Base-by-base conservation (phyloP, 257 asterid genomes). In the Asclepias syriaca region DNA sequence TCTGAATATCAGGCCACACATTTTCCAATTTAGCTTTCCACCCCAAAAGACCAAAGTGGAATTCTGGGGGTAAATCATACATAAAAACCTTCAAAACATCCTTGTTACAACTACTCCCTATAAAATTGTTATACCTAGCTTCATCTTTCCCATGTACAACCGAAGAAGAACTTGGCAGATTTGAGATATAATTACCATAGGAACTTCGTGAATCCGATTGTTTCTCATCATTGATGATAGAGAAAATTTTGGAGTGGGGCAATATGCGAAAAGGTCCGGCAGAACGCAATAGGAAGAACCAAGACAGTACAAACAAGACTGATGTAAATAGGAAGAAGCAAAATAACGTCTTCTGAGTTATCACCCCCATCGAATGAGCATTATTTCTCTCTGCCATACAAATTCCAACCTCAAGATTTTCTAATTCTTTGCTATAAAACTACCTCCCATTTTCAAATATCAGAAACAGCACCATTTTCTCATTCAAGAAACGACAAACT, bases 11-110 rank as follows among this genome's bases (percentile, higher is more conserved):
- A 19, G 98, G 98, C 98, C 98, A 94, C 1, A 91, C 84, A 66
- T 76, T 73, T 37, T 79, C 75, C 53, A 84, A 87, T 27, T 74
- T 51, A 18, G 84, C 75, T 63, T 91, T 86, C 98, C 97, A 87
- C 2, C 88, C 96, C 77, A 89, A 69, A 5, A 94, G 77, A 34
- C 66, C 77, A 77, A 91, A 94, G 75, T 91, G 99, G 76, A 91
- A 94, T 49, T 89, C 93, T 0, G 97, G 77, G 24, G 98, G 96
- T 77, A 94, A 73, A 68, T 94, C 96, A 78, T 94, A 94, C 98
- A 94, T 94, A 66, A 77, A 94, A 58, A 91, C 93, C 85, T 81
- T 94, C 71, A 94, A 84, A 56, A 88, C 49, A 39, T 85, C 82
- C 69, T 68, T 75, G 56, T 63, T 79, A 32, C 80, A 49, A 81